A percentile compares a stretch with the other conserved stretches of the same genome.
phyloP scores from a whole-genome alignment of 2,329 filamentous ascomycete genomes.

The Fusarium ambrosium region DNA sequence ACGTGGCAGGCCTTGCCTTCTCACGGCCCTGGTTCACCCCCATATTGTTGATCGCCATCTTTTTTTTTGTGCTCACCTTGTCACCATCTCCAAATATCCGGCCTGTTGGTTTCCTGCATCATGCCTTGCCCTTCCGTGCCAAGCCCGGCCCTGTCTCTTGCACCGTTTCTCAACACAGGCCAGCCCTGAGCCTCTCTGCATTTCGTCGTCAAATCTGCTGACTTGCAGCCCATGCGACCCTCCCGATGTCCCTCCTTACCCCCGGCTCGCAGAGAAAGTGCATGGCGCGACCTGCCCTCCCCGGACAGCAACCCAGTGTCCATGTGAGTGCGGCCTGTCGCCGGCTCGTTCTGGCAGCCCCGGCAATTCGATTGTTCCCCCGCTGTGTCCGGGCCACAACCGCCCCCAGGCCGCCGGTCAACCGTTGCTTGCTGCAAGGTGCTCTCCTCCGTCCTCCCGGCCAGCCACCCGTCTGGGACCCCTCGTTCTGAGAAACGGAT shows the following conservation, averaged over 20 bases:
- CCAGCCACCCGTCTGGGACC: conserved; percentile 25
- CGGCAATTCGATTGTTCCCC: conserved; percentile 35
- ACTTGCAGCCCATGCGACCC: conserved; percentile 44
- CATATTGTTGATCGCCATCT: conserved; percentile 36
- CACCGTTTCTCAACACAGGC: conserved; percentile 14
- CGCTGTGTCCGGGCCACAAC: conserved; percentile 16
- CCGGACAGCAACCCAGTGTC: conserved; percentile 14
- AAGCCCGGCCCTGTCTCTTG: conserved; percentile 7
- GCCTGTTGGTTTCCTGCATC: conserved; percentile 27
- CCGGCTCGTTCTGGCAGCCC: conserved; percentile 34
- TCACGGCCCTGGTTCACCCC: conserved; percentile 21
- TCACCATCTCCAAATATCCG: conserved; percentile 42
- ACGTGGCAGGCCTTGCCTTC: conserved; percentile 37
- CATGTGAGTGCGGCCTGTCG: conserved; percentile 33
- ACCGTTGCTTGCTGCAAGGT: conserved; percentile 32
- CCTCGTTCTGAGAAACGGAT: conserved; percentile 30
- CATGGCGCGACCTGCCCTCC: conserved; percentile 24
- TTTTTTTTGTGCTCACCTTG: conserved; percentile 24
- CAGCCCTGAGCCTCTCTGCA: conserved; percentile 15
- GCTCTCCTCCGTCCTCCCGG: conserved; percentile 26
- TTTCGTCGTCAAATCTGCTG: conserved; percentile 41
- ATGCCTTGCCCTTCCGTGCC: conserved; percentile 7
- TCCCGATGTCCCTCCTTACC: conserved; percentile 11
- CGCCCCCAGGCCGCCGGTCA: conserved; percentile 28
- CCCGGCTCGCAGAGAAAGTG: conserved; percentile 17